Base-by-base conservation (phyloP, 2,329 filamentous ascomycete genomes). In the Trematosphaeria pertusa region DNA sequence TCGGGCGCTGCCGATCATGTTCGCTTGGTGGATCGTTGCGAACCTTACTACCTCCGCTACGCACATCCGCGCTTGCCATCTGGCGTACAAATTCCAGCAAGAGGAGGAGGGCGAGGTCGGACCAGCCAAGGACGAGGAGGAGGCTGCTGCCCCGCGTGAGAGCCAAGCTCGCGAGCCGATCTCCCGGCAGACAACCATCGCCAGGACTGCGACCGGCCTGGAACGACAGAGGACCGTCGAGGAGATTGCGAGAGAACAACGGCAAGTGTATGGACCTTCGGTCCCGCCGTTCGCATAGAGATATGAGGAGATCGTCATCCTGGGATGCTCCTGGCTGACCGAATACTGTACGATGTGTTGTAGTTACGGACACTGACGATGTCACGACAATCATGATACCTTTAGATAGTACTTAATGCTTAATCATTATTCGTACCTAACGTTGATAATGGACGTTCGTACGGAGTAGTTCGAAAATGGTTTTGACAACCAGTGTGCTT, bases 1-100 rank as follows among this genome's bases (percentile, higher is more conserved):
- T 22, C 71, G 69, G 32, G 65, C 73, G 1, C 59, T 80, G 6
- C 75, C 77, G 0, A 67, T 78, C 11, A 48, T 78, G 22, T 77
- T 78, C 42, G 57, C 65, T 0, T 77, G 70, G 65, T 73, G 73
- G 57, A 17, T 75, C 8, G 37, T 62, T 0, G 52, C 54, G 2
- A 56, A 58, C 14, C 22, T 64, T 8, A 47, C 51, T 2, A 55
- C 56, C 1, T 43, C 54, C 11, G 38, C 52, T 2, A 54, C 62
- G 26, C 58, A 66, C 34, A 35, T 52, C 17, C 54, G 62, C 4
- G 58, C 56, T 2, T 64, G 60, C 35, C 59, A 65, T 48, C 32
- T 60, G 22, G 59, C 61, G 3, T 54, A 48, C 37, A 58, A 56
- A 39, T 30, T 58, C 9, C 44, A 47, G 12, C 15, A 47, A n/a